phyloP scores from a whole-genome alignment of 768 basidiomycete genomes.

The Leccinum subgranulosum region DNA sequence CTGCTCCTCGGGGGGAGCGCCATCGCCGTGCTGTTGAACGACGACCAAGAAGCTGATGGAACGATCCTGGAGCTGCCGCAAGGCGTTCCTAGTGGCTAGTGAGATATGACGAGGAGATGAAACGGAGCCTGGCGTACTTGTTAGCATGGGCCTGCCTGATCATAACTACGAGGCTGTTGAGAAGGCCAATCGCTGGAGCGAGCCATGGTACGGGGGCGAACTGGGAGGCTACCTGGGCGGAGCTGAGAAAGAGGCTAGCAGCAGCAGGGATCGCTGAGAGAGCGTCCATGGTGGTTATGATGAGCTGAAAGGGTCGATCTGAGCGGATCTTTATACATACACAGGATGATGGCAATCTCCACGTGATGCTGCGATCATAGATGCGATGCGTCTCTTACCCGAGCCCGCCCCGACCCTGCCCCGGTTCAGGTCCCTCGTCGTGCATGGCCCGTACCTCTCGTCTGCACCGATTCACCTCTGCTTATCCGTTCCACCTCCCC shows the following conservation, averaged over 20 bases:
- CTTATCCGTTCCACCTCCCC: slow-evolving; percentile 41
- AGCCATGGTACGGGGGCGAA: slow-evolving; percentile 50
- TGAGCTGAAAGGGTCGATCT: background rate
- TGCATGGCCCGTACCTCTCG: slow-evolving; percentile 60
- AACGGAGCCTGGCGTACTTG: slow-evolving; percentile 32
- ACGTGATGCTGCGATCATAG: slow-evolving; percentile 18
- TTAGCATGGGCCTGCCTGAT: slow-evolving; percentile 49
- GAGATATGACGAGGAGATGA: background rate
- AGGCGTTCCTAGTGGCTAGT: slow-evolving; percentile 34
- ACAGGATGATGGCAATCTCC: slow-evolving; percentile 20
- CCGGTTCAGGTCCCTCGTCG: slow-evolving; percentile 52
- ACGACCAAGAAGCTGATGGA: slow-evolving; percentile 42
- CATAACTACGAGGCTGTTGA: slow-evolving; percentile 43
- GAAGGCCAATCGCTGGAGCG: slow-evolving; percentile 37
- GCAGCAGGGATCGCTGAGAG: slow-evolving; percentile 12
- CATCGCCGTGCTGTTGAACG: slow-evolving; percentile 34
- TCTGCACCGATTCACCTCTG: slow-evolving; percentile 70
- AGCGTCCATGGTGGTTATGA: slow-evolving; percentile 11
- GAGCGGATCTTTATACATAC: slow-evolving; percentile 4
- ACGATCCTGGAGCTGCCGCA: slow-evolving; percentile 44
- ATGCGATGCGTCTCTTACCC: slow-evolving; percentile 38
- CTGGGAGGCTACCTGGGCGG: slow-evolving; percentile 45
- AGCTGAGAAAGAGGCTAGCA: slow-evolving; percentile 11
- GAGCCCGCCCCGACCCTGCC: slow-evolving; percentile 48
- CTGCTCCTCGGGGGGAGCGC: slow-evolving; percentile 29